Percentiles rank a stretch among this genome's conserved stretches.
Conservation (phyloP, 1,284 basidiomycete genomes). For the Malassezia arunalokei region DNA sequence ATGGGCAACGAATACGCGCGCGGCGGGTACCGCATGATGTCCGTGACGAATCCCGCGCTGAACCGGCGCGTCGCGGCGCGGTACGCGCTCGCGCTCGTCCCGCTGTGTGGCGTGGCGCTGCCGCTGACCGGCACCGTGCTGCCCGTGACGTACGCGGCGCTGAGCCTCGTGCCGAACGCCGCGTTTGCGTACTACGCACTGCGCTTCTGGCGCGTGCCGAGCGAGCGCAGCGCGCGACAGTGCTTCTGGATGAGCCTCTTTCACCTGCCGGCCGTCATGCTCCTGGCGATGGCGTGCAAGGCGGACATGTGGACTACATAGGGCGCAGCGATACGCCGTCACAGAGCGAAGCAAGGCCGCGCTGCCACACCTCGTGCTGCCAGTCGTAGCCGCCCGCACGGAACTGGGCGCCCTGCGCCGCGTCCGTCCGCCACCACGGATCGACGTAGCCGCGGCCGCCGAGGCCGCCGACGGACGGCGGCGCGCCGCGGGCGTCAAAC, state of each 20-base stretch:
- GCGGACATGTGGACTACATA: constrained; percentile 27
- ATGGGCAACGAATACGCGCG: constrained; percentile 79
- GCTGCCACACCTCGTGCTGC: constrained; percentile 30
- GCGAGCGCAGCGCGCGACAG: constrained; percentile 57
- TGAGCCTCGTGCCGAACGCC: constrained; percentile 64
- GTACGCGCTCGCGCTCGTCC: constrained; percentile 65
- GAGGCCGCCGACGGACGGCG: constrained; percentile 22
- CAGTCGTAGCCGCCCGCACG: constrained; percentile 37
- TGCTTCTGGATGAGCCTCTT: constrained; percentile 64
- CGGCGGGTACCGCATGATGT: constrained; percentile 87
- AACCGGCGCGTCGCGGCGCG: constrained; percentile 77
- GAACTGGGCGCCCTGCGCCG: constrained; percentile 21
- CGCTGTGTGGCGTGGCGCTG: constrained; percentile 63
- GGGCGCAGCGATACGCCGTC: constrained; percentile 18
- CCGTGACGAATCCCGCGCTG: constrained; percentile 63
- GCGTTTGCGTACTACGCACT: constrained; percentile 61
- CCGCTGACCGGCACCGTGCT: constrained; percentile 32
- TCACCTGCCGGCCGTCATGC: constrained; percentile 80
- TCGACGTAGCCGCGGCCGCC: constrained; percentile 25
- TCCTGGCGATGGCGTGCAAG: constrained; percentile 66
- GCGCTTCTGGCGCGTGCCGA: constrained; percentile 57
- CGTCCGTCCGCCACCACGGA: constrained; percentile 28
- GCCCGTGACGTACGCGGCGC: constrained; percentile 60
- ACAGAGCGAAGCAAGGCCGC: constrained; percentile 24
- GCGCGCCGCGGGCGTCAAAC: constrained; percentile 23